Conservation (phyloP, 768 basidiomycete species). For the Pholiota molesta region DNA sequence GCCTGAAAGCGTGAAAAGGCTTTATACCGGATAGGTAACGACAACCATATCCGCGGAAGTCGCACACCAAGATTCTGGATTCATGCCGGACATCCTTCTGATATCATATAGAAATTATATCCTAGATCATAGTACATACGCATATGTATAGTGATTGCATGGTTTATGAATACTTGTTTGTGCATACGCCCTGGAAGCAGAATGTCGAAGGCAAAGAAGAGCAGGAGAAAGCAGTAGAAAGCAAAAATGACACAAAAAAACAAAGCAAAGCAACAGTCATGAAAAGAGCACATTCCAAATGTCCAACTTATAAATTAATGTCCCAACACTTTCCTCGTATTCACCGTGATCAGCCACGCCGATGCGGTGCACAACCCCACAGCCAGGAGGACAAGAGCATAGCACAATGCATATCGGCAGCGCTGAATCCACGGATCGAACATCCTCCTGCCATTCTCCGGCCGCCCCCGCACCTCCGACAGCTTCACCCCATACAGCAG, state of each 20-base stretch:
- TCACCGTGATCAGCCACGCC: conserved; percentile 44
- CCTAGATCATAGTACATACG: background rate
- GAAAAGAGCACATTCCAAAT: background rate
- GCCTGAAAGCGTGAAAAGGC: too few species aligned
- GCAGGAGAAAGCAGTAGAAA: background rate
- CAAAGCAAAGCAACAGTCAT: background rate
- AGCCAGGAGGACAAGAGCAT: conserved; percentile 46
- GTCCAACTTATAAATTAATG: background rate
- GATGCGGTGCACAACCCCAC: conserved; percentile 41
- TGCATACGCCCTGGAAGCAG: background rate
- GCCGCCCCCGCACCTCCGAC: conserved; percentile 43
- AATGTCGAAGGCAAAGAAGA: background rate
- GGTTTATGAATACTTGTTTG: background rate
- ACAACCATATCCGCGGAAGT: too few species aligned
- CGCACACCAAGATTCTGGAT: too few species aligned
- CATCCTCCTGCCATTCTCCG: conserved; percentile 48
- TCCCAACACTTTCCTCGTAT: conserved; percentile 37
- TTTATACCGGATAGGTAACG: too few species aligned
- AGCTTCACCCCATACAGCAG: conserved; percentile 47
- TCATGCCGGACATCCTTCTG: too few species aligned
- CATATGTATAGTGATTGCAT: background rate
- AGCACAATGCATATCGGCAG: conserved; percentile 59
- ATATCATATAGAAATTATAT: background rate
- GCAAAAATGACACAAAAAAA: background rate
- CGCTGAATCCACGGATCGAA: conserved; percentile 64